Percentiles rank a stretch among this genome's conserved stretches.
phyloP scores from a whole-genome alignment of 169 alveolate genomes.

The Cryptosporidium xiaoi region DNA sequence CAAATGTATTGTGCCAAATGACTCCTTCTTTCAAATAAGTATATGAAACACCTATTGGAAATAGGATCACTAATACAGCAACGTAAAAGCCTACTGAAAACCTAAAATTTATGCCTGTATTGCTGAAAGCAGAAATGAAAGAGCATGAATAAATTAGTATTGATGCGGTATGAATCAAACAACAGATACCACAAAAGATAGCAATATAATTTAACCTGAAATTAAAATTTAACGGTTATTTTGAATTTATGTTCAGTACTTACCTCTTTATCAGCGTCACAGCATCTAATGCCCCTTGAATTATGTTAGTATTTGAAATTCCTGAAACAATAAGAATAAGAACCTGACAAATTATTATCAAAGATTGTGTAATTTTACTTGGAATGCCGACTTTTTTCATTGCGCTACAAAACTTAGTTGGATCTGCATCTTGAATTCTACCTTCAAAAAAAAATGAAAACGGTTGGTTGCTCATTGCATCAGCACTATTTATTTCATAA shows the following conservation, averaged over 20 bases:
- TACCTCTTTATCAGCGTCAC: constrained; percentile 56
- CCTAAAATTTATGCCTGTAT: constrained; percentile 9
- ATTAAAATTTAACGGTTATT: not conserved
- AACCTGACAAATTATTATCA: constrained; percentile 20
- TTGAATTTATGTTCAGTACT: not conserved
- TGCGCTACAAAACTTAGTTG: constrained; percentile 28
- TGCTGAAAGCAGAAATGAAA: not conserved
- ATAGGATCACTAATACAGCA: constrained; percentile 13
- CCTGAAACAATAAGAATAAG: constrained; percentile 19
- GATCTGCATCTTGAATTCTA: constrained; percentile 21
- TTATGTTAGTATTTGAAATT: constrained; percentile 27
- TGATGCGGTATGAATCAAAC: constrained; percentile 11
- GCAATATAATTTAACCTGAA: constrained; percentile 47
- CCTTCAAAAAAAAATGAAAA: constrained; percentile 36
- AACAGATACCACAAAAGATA: constrained; percentile 38
- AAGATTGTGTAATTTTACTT: constrained; percentile 37
- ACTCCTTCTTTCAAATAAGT: constrained; percentile 64
- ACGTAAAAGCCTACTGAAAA: constrained; percentile 35
- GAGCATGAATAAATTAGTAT: constrained; percentile 19
- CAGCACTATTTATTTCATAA: constrained; percentile 14
- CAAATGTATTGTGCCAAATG: constrained; percentile 51
- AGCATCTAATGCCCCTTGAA: constrained; percentile 58
- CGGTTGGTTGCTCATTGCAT: constrained; percentile 13
- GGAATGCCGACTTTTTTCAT: not conserved
- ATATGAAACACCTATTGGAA: constrained; percentile 23